Conservation (phyloP, 768 basidiomycete species). For the Lentinus brumalis region DNA sequence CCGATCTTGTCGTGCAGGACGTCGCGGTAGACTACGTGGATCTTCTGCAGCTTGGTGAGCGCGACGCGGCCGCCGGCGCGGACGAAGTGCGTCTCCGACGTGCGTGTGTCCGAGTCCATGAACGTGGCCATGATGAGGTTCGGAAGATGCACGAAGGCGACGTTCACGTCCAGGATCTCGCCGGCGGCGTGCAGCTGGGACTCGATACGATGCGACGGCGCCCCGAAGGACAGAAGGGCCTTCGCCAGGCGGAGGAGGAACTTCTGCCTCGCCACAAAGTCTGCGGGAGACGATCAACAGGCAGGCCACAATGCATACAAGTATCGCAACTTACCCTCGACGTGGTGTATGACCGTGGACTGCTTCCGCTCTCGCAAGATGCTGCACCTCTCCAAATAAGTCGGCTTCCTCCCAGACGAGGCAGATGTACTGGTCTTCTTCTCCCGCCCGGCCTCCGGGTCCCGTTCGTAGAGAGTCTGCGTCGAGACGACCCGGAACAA, state of each 20-base stretch:
- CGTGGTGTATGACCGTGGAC: slow-evolving; percentile 22
- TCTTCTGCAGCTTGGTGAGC: slow-evolving; percentile 77
- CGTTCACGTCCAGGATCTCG: slow-evolving; percentile 72
- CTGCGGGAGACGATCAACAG: background rate
- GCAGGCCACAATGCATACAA: background rate
- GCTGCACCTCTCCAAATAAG: slow-evolving; percentile 15
- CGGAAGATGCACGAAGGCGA: slow-evolving; percentile 82
- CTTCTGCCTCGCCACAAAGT: slow-evolving; percentile 37
- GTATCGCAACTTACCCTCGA: slow-evolving; percentile 22
- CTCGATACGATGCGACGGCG: slow-evolving; percentile 93
- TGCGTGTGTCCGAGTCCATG: slow-evolving; percentile 68
- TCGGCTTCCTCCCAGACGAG: background rate
- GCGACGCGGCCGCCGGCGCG: slow-evolving; percentile 80
- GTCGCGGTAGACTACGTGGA: slow-evolving; percentile 82
- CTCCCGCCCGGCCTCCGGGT: background rate
- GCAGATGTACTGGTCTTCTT: background rate
- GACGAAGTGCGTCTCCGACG: slow-evolving; percentile 84
- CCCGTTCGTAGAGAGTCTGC: slow-evolving; percentile 5
- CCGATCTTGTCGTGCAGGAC: slow-evolving; percentile 84
- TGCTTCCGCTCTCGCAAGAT: slow-evolving; percentile 18
- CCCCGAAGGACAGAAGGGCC: slow-evolving; percentile 87
- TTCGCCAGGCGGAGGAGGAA: slow-evolving; percentile 88
- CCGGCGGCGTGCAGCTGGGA: slow-evolving; percentile 84
- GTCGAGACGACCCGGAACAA: slow-evolving; percentile 2
- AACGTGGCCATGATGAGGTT: slow-evolving; percentile 82